Evolutionary conservation across 225 moss, liverwort and hornwort genomes (phyloP), one percentile per base, ranked within the genome.

Genomic region (Pleurozium schreberi): DNA sequence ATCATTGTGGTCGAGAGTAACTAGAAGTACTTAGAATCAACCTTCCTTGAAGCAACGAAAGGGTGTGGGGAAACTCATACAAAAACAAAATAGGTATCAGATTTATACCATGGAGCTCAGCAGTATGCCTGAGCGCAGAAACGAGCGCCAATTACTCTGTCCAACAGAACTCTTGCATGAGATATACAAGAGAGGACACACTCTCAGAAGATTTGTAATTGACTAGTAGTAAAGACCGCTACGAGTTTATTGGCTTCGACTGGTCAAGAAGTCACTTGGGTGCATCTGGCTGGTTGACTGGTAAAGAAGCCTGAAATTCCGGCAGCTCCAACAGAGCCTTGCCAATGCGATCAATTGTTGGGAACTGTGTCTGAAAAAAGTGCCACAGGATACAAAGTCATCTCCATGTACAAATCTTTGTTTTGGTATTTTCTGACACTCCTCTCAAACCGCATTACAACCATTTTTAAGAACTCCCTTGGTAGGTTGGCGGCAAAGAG

Each of bases 261-360:
- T 80, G 52, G 60, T 67, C 80, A 75, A 62, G 62, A 34, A 43
- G 42, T 91, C 91, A 92, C 82, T 94, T 93, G 53, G 93, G 94
- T 26, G 89, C 90, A 88, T 96, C 96, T 25, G 95, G 90, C 88
- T 96, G 96, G 79, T 94, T 94, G 33, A 58, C 91, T 64, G 95
- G 95, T 71, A 89, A 84, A 53, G 96, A 95, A 20, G 90, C 92
- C 84, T 95, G 92, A 23, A 93, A 90, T 87, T 91, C 90, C 60
- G 93, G 92, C 58, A 95, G 88, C 92, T 95, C 92, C 59, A 86
- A 87, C 27, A 96, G 31, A 40, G 82, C 85, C 87, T 95, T 92
- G 59, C 85, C 83, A 63, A 96, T 65, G 77, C 95, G 95, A 69
- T 91, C 90, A 70, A 96, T 87, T 63, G 88, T 96, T 28, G 94